Conservation (phyloP, 2,329 filamentous ascomycete genomes). For the Pseudogymnoascus sp. region DNA sequence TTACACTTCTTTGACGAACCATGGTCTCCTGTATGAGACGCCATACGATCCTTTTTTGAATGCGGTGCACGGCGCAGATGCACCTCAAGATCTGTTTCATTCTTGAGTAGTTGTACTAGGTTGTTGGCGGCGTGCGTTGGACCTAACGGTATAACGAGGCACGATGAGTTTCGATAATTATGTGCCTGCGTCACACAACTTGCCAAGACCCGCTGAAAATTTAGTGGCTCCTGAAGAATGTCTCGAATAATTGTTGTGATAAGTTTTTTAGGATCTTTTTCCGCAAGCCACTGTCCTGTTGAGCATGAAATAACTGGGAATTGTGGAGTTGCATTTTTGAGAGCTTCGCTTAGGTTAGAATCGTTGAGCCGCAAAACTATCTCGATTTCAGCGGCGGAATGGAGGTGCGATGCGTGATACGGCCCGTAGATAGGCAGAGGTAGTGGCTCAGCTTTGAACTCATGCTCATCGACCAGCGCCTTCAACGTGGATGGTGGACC, state of each 20-base stretch:
- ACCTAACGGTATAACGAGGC: constrained; percentile 42
- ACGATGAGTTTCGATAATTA: constrained; percentile 32
- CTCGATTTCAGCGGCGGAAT: constrained; percentile 36
- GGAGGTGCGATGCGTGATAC: constrained; percentile 49
- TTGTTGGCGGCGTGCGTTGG: constrained; percentile 42
- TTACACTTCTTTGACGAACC: constrained; percentile 49
- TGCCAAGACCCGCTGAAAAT: constrained; percentile 41
- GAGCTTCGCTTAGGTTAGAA: constrained; percentile 30
- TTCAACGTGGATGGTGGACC: constrained; percentile 44
- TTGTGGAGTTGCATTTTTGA: constrained; percentile 37
- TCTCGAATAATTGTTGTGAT: constrained; percentile 34
- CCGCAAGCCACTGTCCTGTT: constrained; percentile 33
- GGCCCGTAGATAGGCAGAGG: constrained; percentile 47
- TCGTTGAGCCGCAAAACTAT: constrained; percentile 39
- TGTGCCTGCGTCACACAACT: constrained; percentile 38
- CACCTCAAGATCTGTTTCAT: constrained; percentile 36
- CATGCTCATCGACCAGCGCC: constrained; percentile 32
- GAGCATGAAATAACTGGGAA: constrained; percentile 45
- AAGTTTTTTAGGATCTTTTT: constrained; percentile 4
- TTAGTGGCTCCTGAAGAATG: constrained; percentile 42
- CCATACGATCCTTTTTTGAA: constrained; percentile 14
- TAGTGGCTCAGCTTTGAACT: constrained; percentile 36
- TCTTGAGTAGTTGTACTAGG: constrained; percentile 35
- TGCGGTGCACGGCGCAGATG: constrained; percentile 32
- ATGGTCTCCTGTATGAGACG: constrained; percentile 35